Conservation (phyloP, 768 basidiomycete genomes). For the Tylopilus intermedius region DNA sequence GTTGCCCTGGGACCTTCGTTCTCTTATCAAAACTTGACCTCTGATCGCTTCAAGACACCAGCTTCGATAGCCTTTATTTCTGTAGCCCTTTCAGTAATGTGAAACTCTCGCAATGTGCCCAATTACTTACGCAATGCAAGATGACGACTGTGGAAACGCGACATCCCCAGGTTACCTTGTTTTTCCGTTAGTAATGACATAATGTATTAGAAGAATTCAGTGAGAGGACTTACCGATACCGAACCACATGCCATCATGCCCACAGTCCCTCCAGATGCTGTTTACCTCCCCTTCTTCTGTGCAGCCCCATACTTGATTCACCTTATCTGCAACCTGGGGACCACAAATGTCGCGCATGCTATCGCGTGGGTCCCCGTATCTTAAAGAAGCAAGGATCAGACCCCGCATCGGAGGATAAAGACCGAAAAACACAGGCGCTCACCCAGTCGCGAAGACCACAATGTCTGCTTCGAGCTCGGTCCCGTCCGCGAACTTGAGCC, state of each 20-base stretch:
- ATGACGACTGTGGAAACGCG: slow-evolving; percentile 30
- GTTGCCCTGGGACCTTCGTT: background rate
- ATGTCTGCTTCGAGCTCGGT: slow-evolving; percentile 30
- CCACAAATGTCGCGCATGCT: slow-evolving; percentile 43
- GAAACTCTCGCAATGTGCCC: background rate
- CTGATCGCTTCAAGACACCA: slow-evolving; percentile 23
- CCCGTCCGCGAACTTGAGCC: slow-evolving; percentile 16
- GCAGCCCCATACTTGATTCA: slow-evolving; percentile 56
- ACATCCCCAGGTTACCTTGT: slow-evolving; percentile 21
- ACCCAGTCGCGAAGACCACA: slow-evolving; percentile 32
- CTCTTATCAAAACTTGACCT: slow-evolving; percentile 15
- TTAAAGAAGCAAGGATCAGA: slow-evolving; percentile 14
- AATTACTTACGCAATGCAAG: slow-evolving; percentile 28
- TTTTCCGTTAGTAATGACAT: background rate
- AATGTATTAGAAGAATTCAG: background rate
- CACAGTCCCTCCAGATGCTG: slow-evolving; percentile 32
- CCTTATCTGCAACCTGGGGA: slow-evolving; percentile 38
- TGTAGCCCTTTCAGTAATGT: slow-evolving; percentile 2
- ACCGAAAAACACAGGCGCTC: background rate
- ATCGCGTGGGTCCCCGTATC: slow-evolving; percentile 24
- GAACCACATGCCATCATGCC: slow-evolving; percentile 35
- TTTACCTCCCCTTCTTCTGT: slow-evolving; percentile 58
- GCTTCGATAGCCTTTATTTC: slow-evolving; percentile 30
- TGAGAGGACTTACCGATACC: slow-evolving; percentile 20
- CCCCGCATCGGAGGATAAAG: too few species aligned